These are phyloP conservation scores for Starmera stellimalicola DNA, from an alignment of 1,139 yeast genomes.

Conservation along the genomic window DNA sequence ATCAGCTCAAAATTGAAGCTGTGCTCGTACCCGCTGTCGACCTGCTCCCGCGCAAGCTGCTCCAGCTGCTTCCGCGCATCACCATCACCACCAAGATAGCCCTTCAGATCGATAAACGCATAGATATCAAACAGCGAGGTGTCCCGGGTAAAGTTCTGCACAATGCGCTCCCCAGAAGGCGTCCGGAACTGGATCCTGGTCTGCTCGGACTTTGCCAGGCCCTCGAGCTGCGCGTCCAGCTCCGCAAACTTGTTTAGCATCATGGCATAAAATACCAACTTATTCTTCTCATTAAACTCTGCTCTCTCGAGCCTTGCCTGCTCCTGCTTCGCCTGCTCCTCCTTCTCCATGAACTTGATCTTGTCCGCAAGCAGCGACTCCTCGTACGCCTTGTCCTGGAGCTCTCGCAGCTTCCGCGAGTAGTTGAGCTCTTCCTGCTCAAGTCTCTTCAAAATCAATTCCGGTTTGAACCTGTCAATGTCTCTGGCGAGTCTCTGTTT, in stretches of 20 bases:
- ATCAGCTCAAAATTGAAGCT: conserved; percentile 38
- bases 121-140: conserved; percentile 54
- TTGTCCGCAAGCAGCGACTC: conserved; percentile 26
- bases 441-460: conserved; percentile 24
- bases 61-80: conserved; percentile 1
- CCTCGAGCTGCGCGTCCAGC: conserved; percentile 1
- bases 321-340: conserved; percentile 14
- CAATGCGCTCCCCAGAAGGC: conserved; percentile 51
- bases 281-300: conserved; percentile 13
- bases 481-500: conserved; percentile 19
- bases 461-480: conserved; percentile 25
- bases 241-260: conserved; percentile 6
- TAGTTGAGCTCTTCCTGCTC: conserved; percentile 25
- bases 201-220: conserved; percentile 9
- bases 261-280: conserved; percentile 7
- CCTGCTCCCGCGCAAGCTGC: background rate
- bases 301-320: conserved; percentile 4
- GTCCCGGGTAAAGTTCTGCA: conserved; percentile 41
- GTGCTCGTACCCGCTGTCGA: conserved; percentile 19
- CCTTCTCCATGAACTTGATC: conserved; percentile 19
- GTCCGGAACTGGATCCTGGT: conserved; percentile 35
- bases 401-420: conserved; percentile 26
- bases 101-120: conserved; percentile 43
- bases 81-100: conserved; percentile 13
- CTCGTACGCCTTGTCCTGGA: conserved; percentile 29